A percentile compares a stretch with the other conserved stretches of the same genome.
Evolutionary conservation across 1,284 basidiomycete species (phyloP).

Genomic region (Malassezia brasiliensis): DNA sequence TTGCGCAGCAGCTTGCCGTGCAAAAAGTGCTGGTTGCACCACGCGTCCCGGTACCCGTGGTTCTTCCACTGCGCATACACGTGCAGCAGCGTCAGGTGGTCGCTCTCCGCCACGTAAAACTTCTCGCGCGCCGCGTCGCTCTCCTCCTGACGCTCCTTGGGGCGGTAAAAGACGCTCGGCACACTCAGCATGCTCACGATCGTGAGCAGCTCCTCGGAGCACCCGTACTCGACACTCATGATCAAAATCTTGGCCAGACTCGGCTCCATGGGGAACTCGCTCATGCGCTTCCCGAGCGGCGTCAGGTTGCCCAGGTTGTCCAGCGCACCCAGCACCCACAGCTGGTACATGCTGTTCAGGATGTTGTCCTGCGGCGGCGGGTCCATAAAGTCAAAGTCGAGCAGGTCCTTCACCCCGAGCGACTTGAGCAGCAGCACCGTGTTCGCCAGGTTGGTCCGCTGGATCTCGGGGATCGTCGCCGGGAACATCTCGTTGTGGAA

Average conservation of each 20-base stretch:
- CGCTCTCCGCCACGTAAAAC: constrained; percentile 95
- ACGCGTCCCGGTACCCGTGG: constrained; percentile 79
- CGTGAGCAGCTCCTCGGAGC: constrained; percentile 89
- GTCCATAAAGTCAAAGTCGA: constrained; percentile 98
- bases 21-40: constrained; percentile 87
- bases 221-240: constrained; percentile 81
- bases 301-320: constrained; percentile 97
- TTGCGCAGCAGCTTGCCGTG: constrained; percentile 93
- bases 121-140: constrained; percentile 92
- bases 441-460: constrained; percentile 92
- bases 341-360: constrained; percentile 90
- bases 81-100: constrained; percentile 88
- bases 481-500: constrained; percentile 90
- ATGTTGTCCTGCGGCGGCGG: constrained; percentile 62
- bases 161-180: constrained; percentile 82
- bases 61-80: constrained; percentile 97
- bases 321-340: constrained; percentile 94
- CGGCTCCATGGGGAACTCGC: constrained; percentile 70
- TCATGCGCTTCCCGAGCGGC: constrained; percentile 84
- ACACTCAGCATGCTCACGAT: constrained; percentile 99
- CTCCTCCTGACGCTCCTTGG: constrained; percentile 89
- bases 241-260: constrained; percentile 98
- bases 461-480: constrained; percentile 96
- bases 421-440: constrained; percentile 90
- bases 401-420: constrained; percentile 82